These are phyloP conservation scores for Fragilaria crotonensis DNA, from an alignment of 108 stramenopile species.

Conservation along the genomic window DNA sequence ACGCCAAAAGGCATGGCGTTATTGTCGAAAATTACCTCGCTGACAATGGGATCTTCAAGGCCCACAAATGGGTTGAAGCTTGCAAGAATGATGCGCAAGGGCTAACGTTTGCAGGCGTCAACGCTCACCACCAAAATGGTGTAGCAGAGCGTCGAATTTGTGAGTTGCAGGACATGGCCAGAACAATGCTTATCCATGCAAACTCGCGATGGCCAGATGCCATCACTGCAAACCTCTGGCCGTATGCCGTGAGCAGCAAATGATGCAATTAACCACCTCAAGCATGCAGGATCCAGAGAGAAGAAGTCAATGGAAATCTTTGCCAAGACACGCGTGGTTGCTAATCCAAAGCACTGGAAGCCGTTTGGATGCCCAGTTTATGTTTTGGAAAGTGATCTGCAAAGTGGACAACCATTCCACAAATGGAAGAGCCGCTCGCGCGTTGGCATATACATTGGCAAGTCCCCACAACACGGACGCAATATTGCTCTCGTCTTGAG, in stretches of 20 bases:
- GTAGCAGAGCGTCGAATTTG: constrained; percentile 30
- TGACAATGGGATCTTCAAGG: constrained; percentile 27
- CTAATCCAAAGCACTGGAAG: constrained; percentile 4
- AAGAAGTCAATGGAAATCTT: constrained; percentile 6
- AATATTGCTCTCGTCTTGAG: constrained; percentile 14
- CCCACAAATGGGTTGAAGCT: constrained; percentile 5
- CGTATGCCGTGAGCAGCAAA: constrained; percentile 19
- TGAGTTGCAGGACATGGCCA: constrained; percentile 11
- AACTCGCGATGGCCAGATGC: constrained; percentile 18
- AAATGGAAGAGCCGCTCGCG: constrained; percentile 19
- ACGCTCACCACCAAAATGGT: constrained; percentile 39
- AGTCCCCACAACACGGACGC: constrained; percentile 8
- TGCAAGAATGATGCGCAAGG: neutral
- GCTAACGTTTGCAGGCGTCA: constrained; percentile 20
- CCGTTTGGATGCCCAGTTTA: constrained; percentile 30
- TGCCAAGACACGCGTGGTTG: neutral
- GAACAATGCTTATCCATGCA: constrained; percentile 25
- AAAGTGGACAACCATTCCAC: constrained; percentile 19
- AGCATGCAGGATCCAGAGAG: neutral
- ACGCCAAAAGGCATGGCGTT: neutral
- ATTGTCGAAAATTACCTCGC: constrained; percentile 17
- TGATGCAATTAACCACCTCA: constrained; percentile 5
- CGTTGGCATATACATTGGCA: constrained; percentile 16
- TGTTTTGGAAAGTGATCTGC: constrained; percentile 13
- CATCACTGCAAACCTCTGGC: constrained; percentile 32